Conservation (phyloP, 805 yeast genomes). For the Candida chauliodis region DNA sequence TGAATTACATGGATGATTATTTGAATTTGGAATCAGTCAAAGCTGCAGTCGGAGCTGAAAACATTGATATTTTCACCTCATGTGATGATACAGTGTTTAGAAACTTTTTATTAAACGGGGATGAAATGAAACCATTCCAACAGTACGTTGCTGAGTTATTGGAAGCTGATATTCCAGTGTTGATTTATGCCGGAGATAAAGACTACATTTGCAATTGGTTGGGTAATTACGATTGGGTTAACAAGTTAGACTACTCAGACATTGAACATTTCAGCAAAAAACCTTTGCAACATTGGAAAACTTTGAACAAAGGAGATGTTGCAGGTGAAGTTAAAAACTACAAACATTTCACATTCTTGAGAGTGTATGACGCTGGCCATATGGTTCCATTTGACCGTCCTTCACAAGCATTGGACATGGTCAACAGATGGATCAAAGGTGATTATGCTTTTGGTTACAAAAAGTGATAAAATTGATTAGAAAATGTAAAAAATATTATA, state of each 20-base stretch:
- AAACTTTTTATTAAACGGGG: slow-evolving; percentile 56
- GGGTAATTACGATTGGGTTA: slow-evolving; percentile 42
- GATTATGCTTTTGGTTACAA: slow-evolving; percentile 38
- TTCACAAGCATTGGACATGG: slow-evolving; percentile 69
- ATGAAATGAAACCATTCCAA: slow-evolving; percentile 70
- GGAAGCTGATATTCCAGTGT: slow-evolving; percentile 37
- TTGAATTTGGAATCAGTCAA: slow-evolving; percentile 54
- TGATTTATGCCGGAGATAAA: slow-evolving; percentile 44
- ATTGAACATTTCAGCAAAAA: slow-evolving; percentile 17
- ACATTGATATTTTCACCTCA: slow-evolving; percentile 40
- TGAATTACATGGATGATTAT: slow-evolving; percentile 48
- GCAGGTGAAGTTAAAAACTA: slow-evolving; percentile 76
- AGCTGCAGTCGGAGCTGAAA: slow-evolving; percentile 54
- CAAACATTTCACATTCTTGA: slow-evolving; percentile 72
- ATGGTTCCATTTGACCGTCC: slow-evolving; percentile 96
- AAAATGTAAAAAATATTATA: too few species aligned
- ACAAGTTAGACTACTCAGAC: slow-evolving; percentile 24
- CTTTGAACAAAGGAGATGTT: slow-evolving; percentile 30
- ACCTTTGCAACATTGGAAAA: slow-evolving; percentile 37
- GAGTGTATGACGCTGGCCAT: slow-evolving; percentile 90
- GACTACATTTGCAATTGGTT: slow-evolving; percentile 46
- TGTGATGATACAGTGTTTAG: slow-evolving; percentile 50
- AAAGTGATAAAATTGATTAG: not conserved
- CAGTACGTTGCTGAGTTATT: slow-evolving; percentile 47
- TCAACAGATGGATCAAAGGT: slow-evolving; percentile 81